Base-by-base conservation (phyloP, 129 eudicot genomes). In the Deinandra increscens region DNA sequence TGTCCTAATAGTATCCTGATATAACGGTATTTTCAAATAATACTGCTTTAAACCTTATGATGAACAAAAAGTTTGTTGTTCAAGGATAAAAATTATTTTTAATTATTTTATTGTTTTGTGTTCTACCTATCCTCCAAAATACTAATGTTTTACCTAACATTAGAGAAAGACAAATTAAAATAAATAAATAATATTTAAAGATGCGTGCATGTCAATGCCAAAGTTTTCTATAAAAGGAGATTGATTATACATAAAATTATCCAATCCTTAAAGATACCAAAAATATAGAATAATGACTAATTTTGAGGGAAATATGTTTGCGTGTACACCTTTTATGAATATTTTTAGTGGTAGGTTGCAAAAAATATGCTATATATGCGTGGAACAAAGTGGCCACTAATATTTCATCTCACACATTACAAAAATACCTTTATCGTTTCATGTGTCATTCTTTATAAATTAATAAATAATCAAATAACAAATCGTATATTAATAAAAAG, bases 371-470 rank as follows among this genome's bases (percentile, higher is more conserved):
- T n/a, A n/a, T n/a, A n/a, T n/a, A n/a, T 59, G 76, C 59, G 37
- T 71, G 76, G 68, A 71, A 71, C 68, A 71, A 71, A 59, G 76
- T 71, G 59, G 76, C 76, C 76, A 71, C 45, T 59, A 70, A 70
- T 43, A 58, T 71, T 71, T 71, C 45, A 71, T 43, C 76, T 71
- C 76, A 71, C 75, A 70, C 76, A 43, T 71, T 71, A 43, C 76
- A 60, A 71, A 43, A 71, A 4, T 0, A 15, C 76, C 68, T 71
- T 71, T 71, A 71, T 71, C 43, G 76, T 59, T 59, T 59, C 10
- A 39, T 43, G 76, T 59, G 75, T 58, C 36, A 56, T 58, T 41
- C 26, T 26, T 18, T 11, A 41, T 22, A 55, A 4, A 26, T 55
- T 22, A 10, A 11, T 55, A 3, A n/a, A 53, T 53, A 55, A 10